Evolutionary conservation across 371 early-diverging fungal species (phyloP).

Genomic region (Haplosporangium sp.): DNA sequence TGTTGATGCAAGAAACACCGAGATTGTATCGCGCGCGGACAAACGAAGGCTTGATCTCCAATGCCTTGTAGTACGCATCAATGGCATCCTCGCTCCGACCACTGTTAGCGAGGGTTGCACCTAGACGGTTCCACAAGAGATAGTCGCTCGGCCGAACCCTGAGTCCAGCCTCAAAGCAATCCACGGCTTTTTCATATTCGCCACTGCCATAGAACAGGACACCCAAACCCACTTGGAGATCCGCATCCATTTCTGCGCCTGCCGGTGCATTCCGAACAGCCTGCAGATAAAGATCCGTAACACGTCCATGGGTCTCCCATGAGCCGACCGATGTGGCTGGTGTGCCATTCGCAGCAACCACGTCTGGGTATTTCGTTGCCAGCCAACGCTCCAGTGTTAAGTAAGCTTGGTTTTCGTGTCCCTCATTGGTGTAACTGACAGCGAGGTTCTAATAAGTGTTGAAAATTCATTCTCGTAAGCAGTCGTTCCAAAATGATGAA

Average conservation of each 20-base stretch:
- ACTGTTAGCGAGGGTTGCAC: conserved; percentile 95
- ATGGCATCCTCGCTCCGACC: conserved; percentile 82
- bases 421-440: conserved; percentile 95
- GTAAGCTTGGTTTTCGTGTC: conserved; percentile 83
- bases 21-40: conserved; percentile 98
- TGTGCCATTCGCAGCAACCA: conserved; percentile 35
- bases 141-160: conserved; percentile 89
- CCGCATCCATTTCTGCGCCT: conserved; percentile 84
- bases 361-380: conserved; percentile 75
- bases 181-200: conserved; percentile 94
- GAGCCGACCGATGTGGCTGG: conserved; percentile 52
- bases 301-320: conserved; percentile 68
- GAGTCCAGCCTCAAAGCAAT: conserved; percentile 96
- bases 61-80: conserved; percentile 92
- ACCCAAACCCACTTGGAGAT: conserved; percentile 95
- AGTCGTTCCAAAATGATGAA: too few relatives aligned
- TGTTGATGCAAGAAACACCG: conserved; percentile 91
- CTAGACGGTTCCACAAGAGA: conserved; percentile 95
- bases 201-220: conserved; percentile 91
- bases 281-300: conserved; percentile 84
- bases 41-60: conserved; percentile 94
- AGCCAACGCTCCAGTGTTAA: conserved; percentile 92
- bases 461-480: too few relatives aligned
- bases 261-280: conserved; percentile 77
- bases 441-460: conserved; percentile 71